A percentile compares a stretch with the other conserved stretches of the same genome.
Conservation (phyloP, 768 basidiomycete genomes). For the Pisolithus orientalis region DNA sequence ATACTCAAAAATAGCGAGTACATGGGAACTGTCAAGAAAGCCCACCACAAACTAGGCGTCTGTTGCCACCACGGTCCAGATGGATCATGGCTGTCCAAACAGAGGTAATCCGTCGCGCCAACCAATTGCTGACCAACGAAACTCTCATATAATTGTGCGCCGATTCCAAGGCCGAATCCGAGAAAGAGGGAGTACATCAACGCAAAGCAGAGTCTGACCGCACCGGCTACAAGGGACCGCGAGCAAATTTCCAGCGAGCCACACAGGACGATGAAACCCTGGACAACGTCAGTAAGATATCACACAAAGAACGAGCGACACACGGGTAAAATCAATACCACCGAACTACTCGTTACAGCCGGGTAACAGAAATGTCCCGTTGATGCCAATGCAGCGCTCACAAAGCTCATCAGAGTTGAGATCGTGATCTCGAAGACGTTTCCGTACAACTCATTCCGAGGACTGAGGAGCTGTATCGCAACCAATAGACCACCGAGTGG, state of each 20-base stretch:
- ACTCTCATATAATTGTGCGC: constrained; percentile 59
- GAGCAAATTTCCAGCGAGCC: constrained; percentile 77
- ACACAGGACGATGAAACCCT: constrained; percentile 63
- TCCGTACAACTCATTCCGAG: constrained; percentile 70
- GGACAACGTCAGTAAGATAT: constrained; percentile 3
- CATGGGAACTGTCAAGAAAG: constrained; percentile 67
- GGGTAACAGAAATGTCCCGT: constrained; percentile 74
- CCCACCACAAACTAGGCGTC: constrained; percentile 69
- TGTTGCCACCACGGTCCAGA: constrained; percentile 66
- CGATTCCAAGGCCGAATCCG: constrained; percentile 79
- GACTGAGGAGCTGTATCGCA: constrained; percentile 62
- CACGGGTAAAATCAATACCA: constrained; percentile 77
- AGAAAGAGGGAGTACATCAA: constrained; percentile 74
- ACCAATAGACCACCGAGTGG: constrained; percentile 76
- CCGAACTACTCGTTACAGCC: constrained; percentile 67
- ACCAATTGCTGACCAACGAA: constrained; percentile 43
- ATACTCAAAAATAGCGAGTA: constrained; percentile 63
- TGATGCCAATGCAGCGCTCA: constrained; percentile 67
- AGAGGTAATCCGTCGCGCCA: constrained; percentile 56
- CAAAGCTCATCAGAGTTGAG: constrained; percentile 72
- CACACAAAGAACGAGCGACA: constrained; percentile 11
- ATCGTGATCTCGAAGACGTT: constrained; percentile 83
- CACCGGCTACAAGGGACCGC: constrained; percentile 77
- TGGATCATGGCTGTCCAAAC: constrained; percentile 47
- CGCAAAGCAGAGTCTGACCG: constrained; percentile 75